These are phyloP conservation scores for Brassica balearica DNA, from an alignment of 441 rosid genomes.

Conservation along the genomic window DNA sequence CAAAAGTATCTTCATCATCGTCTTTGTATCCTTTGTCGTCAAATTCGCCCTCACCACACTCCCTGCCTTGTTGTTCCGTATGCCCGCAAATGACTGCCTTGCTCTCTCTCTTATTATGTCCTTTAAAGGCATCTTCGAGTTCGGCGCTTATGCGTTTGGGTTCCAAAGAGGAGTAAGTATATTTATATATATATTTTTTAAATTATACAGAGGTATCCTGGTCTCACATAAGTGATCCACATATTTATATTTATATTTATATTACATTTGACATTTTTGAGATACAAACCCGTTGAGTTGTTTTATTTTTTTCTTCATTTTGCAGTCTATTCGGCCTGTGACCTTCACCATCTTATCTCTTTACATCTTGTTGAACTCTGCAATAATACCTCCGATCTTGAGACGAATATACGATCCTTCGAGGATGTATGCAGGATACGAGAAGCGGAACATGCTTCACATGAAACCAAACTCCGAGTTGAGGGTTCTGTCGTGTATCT, in stretches of 20 bases:
- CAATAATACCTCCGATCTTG: slow-evolving; percentile 51
- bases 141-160: slow-evolving; percentile 39
- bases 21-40: neutral
- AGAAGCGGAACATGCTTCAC: slow-evolving; percentile 52
- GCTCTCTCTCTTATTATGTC: slow-evolving; percentile 52
- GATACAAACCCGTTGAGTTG: neutral
- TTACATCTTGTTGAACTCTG: slow-evolving; percentile 42
- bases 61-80: slow-evolving; percentile 41
- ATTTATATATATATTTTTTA: neutral
- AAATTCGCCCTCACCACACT: slow-evolving; percentile 41
- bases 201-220: no score
- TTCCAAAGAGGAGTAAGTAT: slow-evolving; percentile 44
- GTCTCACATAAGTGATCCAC: no score
- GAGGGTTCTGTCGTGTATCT: slow-evolving; percentile 55
- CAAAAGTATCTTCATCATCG: neutral
- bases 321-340: slow-evolving; percentile 41
- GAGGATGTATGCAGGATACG: slow-evolving; percentile 52
- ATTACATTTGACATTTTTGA: neutral
- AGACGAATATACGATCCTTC: slow-evolving; percentile 53
- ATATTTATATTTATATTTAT: no score
- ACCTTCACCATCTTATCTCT: slow-evolving; percentile 34
- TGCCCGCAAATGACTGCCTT: slow-evolving; percentile 50
- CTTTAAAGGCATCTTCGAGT: slow-evolving; percentile 53
- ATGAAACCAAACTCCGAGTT: slow-evolving; percentile 48
- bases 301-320: neutral